These are phyloP conservation scores for Poterioochromonas sp. DNA, from an alignment of 352 stramenopile species.

Conservation along the genomic window DNA sequence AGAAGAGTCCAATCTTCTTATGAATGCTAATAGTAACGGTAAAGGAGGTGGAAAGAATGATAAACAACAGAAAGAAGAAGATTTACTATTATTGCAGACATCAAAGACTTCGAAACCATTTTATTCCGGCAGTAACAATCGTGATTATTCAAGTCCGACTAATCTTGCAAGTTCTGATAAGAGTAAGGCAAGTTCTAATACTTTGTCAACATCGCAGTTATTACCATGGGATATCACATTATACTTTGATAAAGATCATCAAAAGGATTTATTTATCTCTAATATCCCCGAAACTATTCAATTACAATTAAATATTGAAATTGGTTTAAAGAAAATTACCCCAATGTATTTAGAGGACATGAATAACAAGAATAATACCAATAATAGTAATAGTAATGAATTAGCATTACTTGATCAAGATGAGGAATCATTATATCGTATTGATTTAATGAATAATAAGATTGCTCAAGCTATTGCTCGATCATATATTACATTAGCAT, in stretches of 20 bases:
- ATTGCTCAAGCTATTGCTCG: background rate
- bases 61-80: too few species aligned
- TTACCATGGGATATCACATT: conserved; percentile 8
- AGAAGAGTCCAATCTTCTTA: background rate
- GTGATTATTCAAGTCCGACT: background rate
- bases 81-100: too few species aligned
- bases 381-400: too few species aligned
- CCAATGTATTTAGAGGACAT: background rate
- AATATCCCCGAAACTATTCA: conserved; percentile 20
- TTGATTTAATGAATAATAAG: background rate
- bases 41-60: background rate
- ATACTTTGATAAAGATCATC: background rate
- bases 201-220: background rate
- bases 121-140: too few species aligned
- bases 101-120: background rate
- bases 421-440: background rate
- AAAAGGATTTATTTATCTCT: background rate
- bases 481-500: background rate
- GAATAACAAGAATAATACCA: background rate
- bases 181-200: background rate
- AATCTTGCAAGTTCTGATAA: background rate
- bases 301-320: conserved; percentile 24
- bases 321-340: conserved; percentile 23
- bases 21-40: background rate
- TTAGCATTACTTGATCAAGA: background rate